Percentiles rank a stretch among this genome's conserved stretches.
Evolutionary conservation across 176 grass and related monocot genomes (phyloP).

Genomic region (Ensete glaucum): DNA sequence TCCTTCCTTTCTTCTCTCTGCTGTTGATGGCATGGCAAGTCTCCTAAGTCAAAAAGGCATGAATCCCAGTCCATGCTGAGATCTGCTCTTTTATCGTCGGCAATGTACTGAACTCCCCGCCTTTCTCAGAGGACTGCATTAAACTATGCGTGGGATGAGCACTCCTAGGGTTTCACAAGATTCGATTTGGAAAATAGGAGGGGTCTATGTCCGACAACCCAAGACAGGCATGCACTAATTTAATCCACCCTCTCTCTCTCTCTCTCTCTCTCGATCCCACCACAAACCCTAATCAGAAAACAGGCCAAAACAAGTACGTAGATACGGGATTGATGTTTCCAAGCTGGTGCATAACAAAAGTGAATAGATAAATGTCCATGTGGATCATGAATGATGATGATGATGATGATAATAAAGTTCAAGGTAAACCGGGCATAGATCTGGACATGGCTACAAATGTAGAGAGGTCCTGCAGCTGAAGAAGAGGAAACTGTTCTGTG

Average conservation of each 20-base stretch:
- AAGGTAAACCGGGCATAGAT: not conserved
- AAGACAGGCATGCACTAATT: conserved; percentile 7
- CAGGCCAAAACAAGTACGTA: not conserved
- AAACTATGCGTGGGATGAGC: not conserved
- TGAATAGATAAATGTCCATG: too few species aligned
- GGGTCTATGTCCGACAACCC: conserved; percentile 14
- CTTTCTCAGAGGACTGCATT: not conserved
- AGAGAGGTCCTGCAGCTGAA: too few species aligned
- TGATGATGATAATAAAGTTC: too few species aligned
- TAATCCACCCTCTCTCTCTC: not conserved
- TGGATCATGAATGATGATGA: too few species aligned
- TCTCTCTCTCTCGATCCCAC: not conserved
- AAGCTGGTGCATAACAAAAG: not conserved
- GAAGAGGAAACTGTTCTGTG: too few species aligned
- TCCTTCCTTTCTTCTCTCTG: not conserved
- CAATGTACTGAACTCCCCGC: not conserved
- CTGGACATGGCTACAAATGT: too few species aligned
- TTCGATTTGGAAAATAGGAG: conserved; percentile 25
- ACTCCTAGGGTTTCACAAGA: conserved; percentile 7
- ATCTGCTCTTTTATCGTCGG: too few species aligned
- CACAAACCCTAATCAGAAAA: not conserved
- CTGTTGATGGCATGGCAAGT: not conserved
- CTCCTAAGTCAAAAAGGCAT: too few species aligned
- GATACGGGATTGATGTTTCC: not conserved
- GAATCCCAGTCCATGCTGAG: too few species aligned